phyloP scores from a whole-genome alignment of 1,284 basidiomycete genomes.

The Apiotrichum siamense region DNA sequence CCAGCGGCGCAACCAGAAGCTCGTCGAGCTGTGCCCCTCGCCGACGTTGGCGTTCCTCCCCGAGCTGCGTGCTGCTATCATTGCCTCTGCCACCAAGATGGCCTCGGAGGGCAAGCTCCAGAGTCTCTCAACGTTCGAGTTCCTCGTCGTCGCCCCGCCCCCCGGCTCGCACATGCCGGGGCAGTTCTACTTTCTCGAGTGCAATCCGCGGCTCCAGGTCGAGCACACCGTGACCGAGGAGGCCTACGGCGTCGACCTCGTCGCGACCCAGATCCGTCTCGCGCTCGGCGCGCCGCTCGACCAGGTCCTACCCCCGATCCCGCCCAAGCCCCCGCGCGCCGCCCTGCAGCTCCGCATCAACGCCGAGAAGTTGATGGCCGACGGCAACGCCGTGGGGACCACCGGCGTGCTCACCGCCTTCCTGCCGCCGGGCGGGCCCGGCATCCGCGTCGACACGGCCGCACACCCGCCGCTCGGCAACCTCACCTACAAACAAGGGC shows the following conservation, averaged over 20 bases:
- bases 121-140: slow-evolving; percentile 16
- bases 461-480: slow-evolving; percentile 13
- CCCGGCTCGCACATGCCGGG: neutral
- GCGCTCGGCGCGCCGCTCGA: slow-evolving; percentile 8
- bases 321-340: slow-evolving; percentile 1
- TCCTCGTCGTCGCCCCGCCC: slow-evolving; percentile 9
- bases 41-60: slow-evolving; percentile 7
- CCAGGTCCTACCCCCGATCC: slow-evolving; percentile 4
- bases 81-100: slow-evolving; percentile 7
- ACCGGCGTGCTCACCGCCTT: slow-evolving; percentile 7
- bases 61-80: slow-evolving; percentile 12
- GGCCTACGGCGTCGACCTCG: slow-evolving; percentile 18
- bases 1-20: slow-evolving; percentile 17
- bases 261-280: slow-evolving; percentile 16
- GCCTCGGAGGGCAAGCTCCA: slow-evolving; percentile 14
- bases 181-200: slow-evolving; percentile 18
- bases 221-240: slow-evolving; percentile 21
- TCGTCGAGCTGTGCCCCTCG: slow-evolving; percentile 18
- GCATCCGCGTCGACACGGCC: slow-evolving; percentile 17
- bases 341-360: slow-evolving; percentile 20
- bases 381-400: slow-evolving; percentile 13
- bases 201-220: slow-evolving; percentile 19
- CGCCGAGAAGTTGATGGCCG: slow-evolving; percentile 11
- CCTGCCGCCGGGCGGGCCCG: slow-evolving; percentile 5
- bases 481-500: slow-evolving; percentile 11